These are phyloP conservation scores for Pestalotiopsis sp. DNA, from an alignment of 2,329 filamentous ascomycete genomes.

Conservation along the genomic window DNA sequence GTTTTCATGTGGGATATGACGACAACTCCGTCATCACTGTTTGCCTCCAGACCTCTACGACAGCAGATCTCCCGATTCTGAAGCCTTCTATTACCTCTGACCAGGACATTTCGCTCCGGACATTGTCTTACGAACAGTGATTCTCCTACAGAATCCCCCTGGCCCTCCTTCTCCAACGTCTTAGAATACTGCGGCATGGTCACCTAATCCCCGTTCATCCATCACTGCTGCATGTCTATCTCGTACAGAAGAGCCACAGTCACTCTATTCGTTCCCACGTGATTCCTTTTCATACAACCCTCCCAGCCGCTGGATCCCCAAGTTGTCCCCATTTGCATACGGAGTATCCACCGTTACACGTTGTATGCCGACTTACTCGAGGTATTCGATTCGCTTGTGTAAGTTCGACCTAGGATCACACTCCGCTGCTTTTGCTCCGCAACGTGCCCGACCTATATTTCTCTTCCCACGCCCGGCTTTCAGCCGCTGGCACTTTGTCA, in stretches of 20 bases:
- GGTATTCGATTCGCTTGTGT: conserved; percentile 13
- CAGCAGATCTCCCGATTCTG: not conserved
- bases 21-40: conserved; percentile 1
- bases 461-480: not conserved
- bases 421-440: conserved; percentile 20
- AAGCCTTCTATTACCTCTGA: not conserved
- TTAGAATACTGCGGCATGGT: conserved; percentile 5
- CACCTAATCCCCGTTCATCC: not conserved
- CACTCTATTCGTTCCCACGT: not conserved
- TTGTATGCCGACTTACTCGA: conserved; percentile 22
- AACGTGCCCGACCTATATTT: conserved; percentile 19
- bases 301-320: conserved; percentile 4
- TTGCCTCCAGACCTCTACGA: not conserved
- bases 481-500: conserved; percentile 2
- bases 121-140: not conserved
- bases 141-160: not conserved
- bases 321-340: not conserved
- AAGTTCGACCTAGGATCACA: not conserved
- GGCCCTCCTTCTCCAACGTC: not conserved
- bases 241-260: not conserved
- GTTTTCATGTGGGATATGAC: not conserved
- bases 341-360: not conserved
- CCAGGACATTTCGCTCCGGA: conserved; percentile 7
- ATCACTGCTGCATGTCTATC: not conserved
- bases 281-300: not conserved